Base-by-base conservation (phyloP, 75 land plant species). In the Selaginella moellendorffii region DNA sequence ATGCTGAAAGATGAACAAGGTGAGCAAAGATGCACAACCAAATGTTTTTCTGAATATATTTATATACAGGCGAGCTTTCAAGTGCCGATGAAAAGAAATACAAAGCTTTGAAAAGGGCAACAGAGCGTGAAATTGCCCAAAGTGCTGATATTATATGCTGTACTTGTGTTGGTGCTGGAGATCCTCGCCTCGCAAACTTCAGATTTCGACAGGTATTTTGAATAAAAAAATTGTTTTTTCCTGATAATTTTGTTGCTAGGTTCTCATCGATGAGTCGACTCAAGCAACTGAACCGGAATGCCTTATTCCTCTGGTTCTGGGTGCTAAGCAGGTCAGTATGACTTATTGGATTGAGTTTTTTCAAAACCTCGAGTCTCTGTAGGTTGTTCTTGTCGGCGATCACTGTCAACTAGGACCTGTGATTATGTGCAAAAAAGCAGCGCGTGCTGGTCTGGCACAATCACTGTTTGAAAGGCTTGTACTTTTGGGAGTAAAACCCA, bases 91-190 rank as follows among this genome's bases (percentile, higher is more conserved):
- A 89, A 73, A 95, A 95, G 71, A 95, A 95, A 65, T 95, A 86
- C 63, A 95, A 95, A 76, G 90, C 90, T 12, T 64, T 95, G 26
- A 95, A 95, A 70, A 73, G 96, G 58, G 96, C 97, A 68, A 95
- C 99, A 8, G 96, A 95, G 68, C 75, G 99, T 61, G 96, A 95
- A 64, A 89, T 95, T 65, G 62, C 83, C 17, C 96, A 95, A 70
- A 95, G 99, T 79, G 99, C 96, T 54, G 96, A 95, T 84, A 96
- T 95, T 36, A 95, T 95, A 27, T 95, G 96, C 31, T 83, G 91
- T 72, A 95, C 99, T 23, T 95, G 99, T 76, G 99, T 90, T 79
- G 99, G 99, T 67, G 99, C 96, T 52, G 99, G 99, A 30, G 99
- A 95, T 76, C 99, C 97, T 28, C 78, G 96, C 0, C 60, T 95